Percentiles rank a stretch among this genome's conserved stretches.
phyloP scores from a whole-genome alignment of 768 basidiomycete species.

The Psilocybe subaeruginosa region DNA sequence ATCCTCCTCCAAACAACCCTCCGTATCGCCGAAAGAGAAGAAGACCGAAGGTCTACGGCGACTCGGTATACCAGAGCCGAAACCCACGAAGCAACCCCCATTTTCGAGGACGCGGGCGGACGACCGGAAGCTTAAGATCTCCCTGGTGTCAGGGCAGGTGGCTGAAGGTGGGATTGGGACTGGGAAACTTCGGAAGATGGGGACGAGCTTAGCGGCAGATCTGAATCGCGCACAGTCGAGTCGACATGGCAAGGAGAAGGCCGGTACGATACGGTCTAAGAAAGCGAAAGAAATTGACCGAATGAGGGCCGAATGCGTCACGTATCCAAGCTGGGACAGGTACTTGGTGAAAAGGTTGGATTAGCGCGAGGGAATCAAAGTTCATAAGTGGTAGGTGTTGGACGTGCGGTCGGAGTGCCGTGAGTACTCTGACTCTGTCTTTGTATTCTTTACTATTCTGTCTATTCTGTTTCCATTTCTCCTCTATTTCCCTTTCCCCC shows the following conservation, averaged over 20 bases:
- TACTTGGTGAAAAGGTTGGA: constrained; percentile 49
- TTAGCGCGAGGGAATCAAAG: constrained; percentile 1
- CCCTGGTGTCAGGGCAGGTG: constrained; percentile 29
- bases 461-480: too few relatives aligned
- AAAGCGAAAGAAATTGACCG: constrained; percentile 33
- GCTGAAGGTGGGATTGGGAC: neutral
- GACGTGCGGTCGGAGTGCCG: neutral
- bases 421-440: too few relatives aligned
- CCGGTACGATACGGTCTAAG: constrained; percentile 29
- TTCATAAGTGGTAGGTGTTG: too few relatives aligned
- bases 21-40: constrained; percentile 17
- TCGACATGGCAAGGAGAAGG: constrained; percentile 32
- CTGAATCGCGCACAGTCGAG: constrained; percentile 9
- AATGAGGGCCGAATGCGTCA: constrained; percentile 46
- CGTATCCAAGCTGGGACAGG: constrained; percentile 68
- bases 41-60: constrained; percentile 27
- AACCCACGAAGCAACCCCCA: constrained; percentile 49
- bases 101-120: constrained; percentile 56
- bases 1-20: constrained; percentile 26
- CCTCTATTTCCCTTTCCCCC: too few relatives aligned
- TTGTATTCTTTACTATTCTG: too few relatives aligned
- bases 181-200: constrained; percentile 8
- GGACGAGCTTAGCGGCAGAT: neutral
- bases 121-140: constrained; percentile 55
- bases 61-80: constrained; percentile 42